Evolutionary conservation across 371 early-diverging fungal genomes (phyloP).

Genomic region (Rhizopus microsporus): DNA sequence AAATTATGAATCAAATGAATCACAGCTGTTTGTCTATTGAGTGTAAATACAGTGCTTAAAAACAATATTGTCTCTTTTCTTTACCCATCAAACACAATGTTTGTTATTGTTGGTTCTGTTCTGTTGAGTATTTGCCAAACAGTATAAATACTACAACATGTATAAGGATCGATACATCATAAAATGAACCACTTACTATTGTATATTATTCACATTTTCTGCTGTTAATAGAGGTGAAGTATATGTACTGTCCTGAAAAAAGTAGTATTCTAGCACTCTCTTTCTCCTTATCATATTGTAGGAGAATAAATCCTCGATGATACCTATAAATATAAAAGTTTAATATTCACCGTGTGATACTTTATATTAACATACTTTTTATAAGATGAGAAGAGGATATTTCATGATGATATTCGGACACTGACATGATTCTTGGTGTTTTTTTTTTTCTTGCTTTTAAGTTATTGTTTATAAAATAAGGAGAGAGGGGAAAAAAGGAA

Average conservation of each 20-base stretch:
- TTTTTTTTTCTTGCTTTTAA: not conserved
- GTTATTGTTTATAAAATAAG: not conserved
- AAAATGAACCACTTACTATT: constrained; percentile 29
- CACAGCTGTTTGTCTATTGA: constrained; percentile 52
- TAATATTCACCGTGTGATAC: not conserved
- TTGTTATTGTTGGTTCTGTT: constrained; percentile 53
- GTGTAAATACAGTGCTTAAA: not conserved
- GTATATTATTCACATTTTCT: constrained; percentile 54
- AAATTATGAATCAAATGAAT: constrained; percentile 54
- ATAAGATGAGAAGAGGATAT: constrained; percentile 1
- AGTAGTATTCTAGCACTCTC: constrained; percentile 40
- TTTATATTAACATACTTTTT: not conserved
- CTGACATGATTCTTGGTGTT: not conserved
- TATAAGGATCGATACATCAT: not conserved
- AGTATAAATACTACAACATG: constrained; percentile 46
- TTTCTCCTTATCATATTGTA: constrained; percentile 36
- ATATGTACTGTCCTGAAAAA: constrained; percentile 32
- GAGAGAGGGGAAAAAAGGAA: not conserved
- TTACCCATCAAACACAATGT: constrained; percentile 57
- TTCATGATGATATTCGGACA: not conserved
- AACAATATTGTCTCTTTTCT: constrained; percentile 20
- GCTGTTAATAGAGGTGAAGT: constrained; percentile 55
- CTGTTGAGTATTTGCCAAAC: constrained; percentile 63
- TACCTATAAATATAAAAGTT: constrained; percentile 18
- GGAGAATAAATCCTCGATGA: constrained; percentile 43